phyloP scores from a whole-genome alignment of 331 rosid genomes.

The Saraca asoca region DNA sequence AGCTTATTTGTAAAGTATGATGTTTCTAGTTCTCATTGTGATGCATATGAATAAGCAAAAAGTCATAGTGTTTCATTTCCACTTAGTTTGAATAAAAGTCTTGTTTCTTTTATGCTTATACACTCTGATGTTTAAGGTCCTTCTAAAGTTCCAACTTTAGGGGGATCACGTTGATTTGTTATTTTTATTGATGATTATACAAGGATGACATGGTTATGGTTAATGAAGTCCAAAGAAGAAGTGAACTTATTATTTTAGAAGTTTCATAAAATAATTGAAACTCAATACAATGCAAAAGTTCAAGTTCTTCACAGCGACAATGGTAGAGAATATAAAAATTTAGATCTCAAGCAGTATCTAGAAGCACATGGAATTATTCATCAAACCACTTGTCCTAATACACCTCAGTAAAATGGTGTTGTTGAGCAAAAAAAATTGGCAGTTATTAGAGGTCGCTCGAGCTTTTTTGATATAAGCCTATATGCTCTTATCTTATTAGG shows the following conservation, averaged over 20 bases:
- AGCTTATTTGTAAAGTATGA: slow-evolving; percentile 1
- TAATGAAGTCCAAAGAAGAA: not conserved
- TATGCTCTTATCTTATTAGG: not conserved
- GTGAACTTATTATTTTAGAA: not conserved
- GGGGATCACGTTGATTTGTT: slow-evolving; percentile 4
- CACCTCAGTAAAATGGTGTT: not conserved
- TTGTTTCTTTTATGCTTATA: too few species aligned
- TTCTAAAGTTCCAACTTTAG: slow-evolving; percentile 8
- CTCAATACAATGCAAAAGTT: not conserved
- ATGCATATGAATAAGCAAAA: slow-evolving; percentile 12
- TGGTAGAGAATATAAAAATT: not conserved
- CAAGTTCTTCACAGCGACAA: not conserved
- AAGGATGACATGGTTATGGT: not conserved
- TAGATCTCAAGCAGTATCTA: not conserved
- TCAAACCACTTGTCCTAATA: not conserved
- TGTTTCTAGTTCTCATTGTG: not conserved
- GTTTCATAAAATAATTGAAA: not conserved
- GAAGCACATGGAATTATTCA: not conserved
- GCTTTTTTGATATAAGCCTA: not conserved
- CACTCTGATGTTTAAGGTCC: not conserved
- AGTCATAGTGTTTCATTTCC: not conserved
- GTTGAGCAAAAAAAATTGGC: not conserved
- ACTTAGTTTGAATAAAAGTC: not conserved
- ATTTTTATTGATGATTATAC: slow-evolving; percentile 16
- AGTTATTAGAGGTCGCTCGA: not conserved